These are phyloP conservation scores for Fraxinus angustifolia DNA, from an alignment of 305 asterid genomes.

Conservation along the genomic window DNA sequence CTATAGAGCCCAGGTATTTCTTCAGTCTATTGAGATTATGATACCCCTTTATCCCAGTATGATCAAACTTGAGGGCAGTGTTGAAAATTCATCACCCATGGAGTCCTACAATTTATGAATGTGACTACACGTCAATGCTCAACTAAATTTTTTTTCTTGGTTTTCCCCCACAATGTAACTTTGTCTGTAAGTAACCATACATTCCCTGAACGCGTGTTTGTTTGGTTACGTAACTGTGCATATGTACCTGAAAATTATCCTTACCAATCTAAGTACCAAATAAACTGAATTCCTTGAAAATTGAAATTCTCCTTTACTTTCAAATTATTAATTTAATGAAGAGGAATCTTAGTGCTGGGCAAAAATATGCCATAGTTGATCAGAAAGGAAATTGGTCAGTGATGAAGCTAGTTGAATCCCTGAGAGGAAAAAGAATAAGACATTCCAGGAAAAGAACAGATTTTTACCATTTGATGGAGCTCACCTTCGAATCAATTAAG, in stretches of 20 bases:
- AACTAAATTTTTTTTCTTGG: background rate
- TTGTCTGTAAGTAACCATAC: background rate
- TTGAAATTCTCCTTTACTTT: background rate
- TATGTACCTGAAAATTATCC: background rate
- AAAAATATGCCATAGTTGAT: background rate
- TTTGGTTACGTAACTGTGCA: background rate
- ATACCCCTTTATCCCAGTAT: background rate
- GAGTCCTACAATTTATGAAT: background rate
- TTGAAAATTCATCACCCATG: background rate
- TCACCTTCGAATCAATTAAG: slow-evolving; percentile 83
- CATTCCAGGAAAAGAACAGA: background rate
- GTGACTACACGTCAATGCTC: background rate
- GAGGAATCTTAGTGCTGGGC: background rate
- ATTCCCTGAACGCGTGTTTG: background rate
- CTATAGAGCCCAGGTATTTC: background rate
- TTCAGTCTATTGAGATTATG: background rate
- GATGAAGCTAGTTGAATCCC: background rate
- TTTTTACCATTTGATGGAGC: background rate
- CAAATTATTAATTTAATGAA: background rate
- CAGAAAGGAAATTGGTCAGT: background rate
- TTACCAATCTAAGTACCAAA: slow-evolving; percentile 6
- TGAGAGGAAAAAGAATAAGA: slow-evolving; percentile 9
- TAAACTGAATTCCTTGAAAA: slow-evolving; percentile 3
- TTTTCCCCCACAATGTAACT: background rate
- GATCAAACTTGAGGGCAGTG: background rate